A percentile compares a stretch with the other conserved stretches of the same genome.
phyloP scores from a whole-genome alignment of 2,329 filamentous ascomycete genomes.

The Botryotinia narcissicola region DNA sequence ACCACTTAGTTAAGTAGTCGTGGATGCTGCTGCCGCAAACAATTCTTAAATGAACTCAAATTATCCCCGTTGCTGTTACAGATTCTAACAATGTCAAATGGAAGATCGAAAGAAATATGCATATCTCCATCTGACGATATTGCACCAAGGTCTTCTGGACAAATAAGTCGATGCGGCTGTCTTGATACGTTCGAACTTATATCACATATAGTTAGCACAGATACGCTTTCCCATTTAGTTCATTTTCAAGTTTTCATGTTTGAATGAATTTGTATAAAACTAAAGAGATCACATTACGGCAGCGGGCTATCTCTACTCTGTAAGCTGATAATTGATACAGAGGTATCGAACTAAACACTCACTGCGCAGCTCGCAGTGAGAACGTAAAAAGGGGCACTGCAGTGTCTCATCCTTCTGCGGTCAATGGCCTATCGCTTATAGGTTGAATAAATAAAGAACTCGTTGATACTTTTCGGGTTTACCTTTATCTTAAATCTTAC shows the following conservation, averaged over 20 bases:
- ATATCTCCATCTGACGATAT: not conserved
- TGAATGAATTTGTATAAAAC: no score
- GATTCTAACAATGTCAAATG: not conserved
- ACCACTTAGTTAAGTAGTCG: not conserved
- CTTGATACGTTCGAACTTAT: not conserved
- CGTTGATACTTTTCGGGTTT: not conserved
- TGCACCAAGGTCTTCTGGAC: not conserved
- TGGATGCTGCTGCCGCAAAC: not conserved
- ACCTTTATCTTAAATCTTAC: not conserved
- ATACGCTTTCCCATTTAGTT: no score
- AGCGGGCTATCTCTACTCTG: no score
- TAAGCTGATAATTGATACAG: not conserved
- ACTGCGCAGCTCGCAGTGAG: not conserved
- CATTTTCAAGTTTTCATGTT: no score
- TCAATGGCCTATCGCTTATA: not conserved
- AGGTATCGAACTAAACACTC: not conserved
- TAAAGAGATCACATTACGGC: no score
- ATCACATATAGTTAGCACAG: not conserved
- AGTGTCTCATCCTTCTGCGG: not conserved
- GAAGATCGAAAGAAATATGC: conserved; percentile 2
- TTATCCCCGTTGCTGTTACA: not conserved
- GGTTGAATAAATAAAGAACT: not conserved
- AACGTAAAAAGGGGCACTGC: not conserved
- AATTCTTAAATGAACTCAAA: not conserved
- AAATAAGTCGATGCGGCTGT: not conserved